Base-by-base conservation (phyloP, 2,329 filamentous ascomycete species). In the Colletotrichum scovillei region DNA sequence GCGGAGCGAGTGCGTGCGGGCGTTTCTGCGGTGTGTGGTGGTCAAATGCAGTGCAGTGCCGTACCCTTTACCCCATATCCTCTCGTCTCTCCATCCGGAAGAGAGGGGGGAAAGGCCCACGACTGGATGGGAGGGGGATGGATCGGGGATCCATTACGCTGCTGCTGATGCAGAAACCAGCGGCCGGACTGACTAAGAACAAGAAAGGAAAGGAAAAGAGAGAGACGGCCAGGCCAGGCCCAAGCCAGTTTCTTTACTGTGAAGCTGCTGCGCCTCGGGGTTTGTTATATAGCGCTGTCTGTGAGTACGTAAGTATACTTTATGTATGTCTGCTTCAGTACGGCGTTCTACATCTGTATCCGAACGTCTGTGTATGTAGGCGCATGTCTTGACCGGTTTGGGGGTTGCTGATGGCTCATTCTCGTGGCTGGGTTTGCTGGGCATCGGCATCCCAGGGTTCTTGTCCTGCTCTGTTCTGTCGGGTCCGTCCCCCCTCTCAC, bases 401-500 rank as follows among this genome's bases (percentile, higher is more conserved):
- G 38, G 38, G 53, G 19, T 19, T 6, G n/a, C 3, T 53, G 19
- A 11, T 58, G 6, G 56, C 19, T 19, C 32, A 30, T 35, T 14
- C 35, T 26, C 14, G 24, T 35, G 59, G 60, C 12, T 35, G 42
- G 24, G 53, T 32, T 14, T 66, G n/a, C 60, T 24, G 26, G 52
- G 67, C 32, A 22, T 22, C 52, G 52, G 67, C 32, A 22, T 22
- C 52, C 24, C 12, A 9, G 32, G 11, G 12, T 35, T 9, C 12
- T 30, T 22, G 30, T 30, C 30, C 30, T 46, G 16, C 42, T 63
- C 42, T 63, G 24, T 67, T 46, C 68, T 67, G n/a, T 63, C 57
- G 57, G 69, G 63, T 57, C 63, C 52, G 35, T 63, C 35, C 26
- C 52, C 49, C 57, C 56, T 57, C 42, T 55, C n/a, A 32, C 67